Percentiles rank a stretch among this genome's conserved stretches.
Conservation (phyloP, 176 grass and related monocot genomes). For the Eleusine indica region DNA sequence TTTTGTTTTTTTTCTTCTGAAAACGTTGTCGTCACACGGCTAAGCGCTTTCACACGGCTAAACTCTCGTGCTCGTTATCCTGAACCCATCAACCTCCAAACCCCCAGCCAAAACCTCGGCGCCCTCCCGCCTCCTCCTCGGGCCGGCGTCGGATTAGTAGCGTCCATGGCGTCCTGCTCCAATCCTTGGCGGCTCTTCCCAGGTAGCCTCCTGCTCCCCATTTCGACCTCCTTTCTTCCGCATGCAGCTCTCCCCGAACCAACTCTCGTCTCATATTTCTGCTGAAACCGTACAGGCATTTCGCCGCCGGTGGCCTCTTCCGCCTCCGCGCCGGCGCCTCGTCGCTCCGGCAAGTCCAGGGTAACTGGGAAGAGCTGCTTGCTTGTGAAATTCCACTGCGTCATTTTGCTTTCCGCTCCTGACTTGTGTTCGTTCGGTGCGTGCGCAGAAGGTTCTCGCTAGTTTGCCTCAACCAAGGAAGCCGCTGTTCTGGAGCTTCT, state of each 20-base stretch:
- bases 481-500: not conserved
- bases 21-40: not conserved
- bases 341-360: constrained; percentile 18
- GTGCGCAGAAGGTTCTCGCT: constrained; percentile 55
- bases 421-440: not conserved
- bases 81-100: constrained; percentile 1
- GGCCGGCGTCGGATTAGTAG: not conserved
- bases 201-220: constrained; percentile 37
- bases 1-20: not conserved
- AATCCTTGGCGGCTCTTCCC: constrained; percentile 56
- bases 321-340: constrained; percentile 2
- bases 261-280: not conserved
- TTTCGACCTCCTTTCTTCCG: constrained; percentile 1
- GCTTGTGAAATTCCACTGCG: not conserved
- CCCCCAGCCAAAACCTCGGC: not conserved
- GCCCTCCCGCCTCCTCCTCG: not conserved
- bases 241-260: not conserved
- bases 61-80: not conserved
- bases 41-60: no score
- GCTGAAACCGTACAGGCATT: constrained; percentile 30
- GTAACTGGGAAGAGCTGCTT: constrained; percentile 22
- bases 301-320: constrained; percentile 27
- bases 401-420: not conserved
- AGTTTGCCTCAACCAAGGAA: constrained; percentile 41
- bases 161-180: constrained; percentile 65